Evolutionary conservation across 495 filamentous ascomycete genomes (phyloP).

Genomic region (Lentithecium fluviatile): DNA sequence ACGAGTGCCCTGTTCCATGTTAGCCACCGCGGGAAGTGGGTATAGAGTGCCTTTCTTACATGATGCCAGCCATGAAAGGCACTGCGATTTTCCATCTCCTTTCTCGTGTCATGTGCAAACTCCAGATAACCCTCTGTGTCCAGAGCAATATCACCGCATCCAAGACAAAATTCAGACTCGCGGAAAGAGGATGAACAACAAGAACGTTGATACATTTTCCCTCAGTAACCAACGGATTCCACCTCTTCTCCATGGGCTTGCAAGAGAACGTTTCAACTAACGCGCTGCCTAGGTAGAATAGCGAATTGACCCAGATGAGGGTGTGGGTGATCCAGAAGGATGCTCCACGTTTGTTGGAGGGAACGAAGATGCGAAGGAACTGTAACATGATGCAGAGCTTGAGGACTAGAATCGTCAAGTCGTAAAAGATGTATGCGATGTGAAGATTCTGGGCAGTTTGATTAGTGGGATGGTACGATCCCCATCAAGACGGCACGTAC

Average conservation of each 20-base stretch:
- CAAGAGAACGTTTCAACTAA: constrained; percentile 14
- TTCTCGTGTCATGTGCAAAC: constrained; percentile 10
- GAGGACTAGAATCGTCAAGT: constrained; percentile 1
- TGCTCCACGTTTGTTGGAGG: not conserved
- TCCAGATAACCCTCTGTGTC: constrained; percentile 11
- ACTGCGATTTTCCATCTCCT: too few relatives aligned
- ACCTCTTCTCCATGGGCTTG: constrained; percentile 5
- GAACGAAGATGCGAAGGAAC: constrained; percentile 3
- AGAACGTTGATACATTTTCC: constrained; percentile 3
- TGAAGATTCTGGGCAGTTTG: constrained; percentile 7
- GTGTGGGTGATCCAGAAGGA: constrained; percentile 5
- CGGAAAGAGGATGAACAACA: not conserved
- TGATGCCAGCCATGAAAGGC: not conserved
- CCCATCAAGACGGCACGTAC: too few relatives aligned
- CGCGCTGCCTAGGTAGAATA: constrained; percentile 6
- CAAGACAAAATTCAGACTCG: constrained; percentile 1
- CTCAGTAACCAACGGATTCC: constrained; percentile 2
- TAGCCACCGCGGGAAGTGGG: too few relatives aligned
- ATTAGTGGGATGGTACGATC: too few relatives aligned
- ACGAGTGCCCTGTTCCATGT: not conserved
- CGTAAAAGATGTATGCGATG: not conserved
- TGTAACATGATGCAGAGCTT: not conserved
- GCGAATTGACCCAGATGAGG: not conserved
- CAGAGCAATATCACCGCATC: constrained; percentile 1
- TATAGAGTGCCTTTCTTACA: not conserved